Evolutionary conservation across 164 flowering plant species (phyloP), one percentile per base, ranked within the genome.

Genomic region (Annona squamosa): DNA sequence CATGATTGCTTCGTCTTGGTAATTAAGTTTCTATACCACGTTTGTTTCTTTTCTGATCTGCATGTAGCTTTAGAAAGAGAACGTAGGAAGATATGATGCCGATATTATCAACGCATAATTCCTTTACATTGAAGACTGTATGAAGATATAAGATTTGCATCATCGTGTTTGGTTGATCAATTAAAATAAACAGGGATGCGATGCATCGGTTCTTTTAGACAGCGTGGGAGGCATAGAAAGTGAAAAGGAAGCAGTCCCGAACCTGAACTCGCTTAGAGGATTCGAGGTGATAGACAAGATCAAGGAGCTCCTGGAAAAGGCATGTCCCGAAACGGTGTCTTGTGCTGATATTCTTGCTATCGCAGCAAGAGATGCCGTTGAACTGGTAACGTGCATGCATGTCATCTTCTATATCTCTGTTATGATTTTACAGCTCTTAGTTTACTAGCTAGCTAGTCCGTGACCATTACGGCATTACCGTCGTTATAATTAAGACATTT

Each of bases 1-100:
- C 97, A 92, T 72, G 97, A 90, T 72, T 92, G 97, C 71, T 92
- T 92, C 76, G 94, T 92, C 71, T 57, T 86, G 94, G 97, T 92
- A 16, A 66, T 52, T 19, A 5, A 62, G 48, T 61, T 45, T 67
- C 18, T 26, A 18, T 4, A 52, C 9, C 59, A 52, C 59, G 13
- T 5, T 52, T 52, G 9, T 52, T 52, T 16, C 9, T 52, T 52
- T 52, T 26, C 37, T 26, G 1, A 26, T 26, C 37, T 26, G 37
- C 37, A 26, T 26, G 37, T 26, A 26, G 37, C 37, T 26, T 26
- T 26, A 26, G 37, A 26, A 26, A 26, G 37, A 26, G 37, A 26
- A 26, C 37, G 37, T 26, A 26, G 37, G 37, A 26, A 26, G 37
- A 26, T 26, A 26, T 26, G 37, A 26, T 26, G 37, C 37, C 37